Conservation (phyloP, 768 basidiomycete species). For the Panaeolus cyanescens region DNA sequence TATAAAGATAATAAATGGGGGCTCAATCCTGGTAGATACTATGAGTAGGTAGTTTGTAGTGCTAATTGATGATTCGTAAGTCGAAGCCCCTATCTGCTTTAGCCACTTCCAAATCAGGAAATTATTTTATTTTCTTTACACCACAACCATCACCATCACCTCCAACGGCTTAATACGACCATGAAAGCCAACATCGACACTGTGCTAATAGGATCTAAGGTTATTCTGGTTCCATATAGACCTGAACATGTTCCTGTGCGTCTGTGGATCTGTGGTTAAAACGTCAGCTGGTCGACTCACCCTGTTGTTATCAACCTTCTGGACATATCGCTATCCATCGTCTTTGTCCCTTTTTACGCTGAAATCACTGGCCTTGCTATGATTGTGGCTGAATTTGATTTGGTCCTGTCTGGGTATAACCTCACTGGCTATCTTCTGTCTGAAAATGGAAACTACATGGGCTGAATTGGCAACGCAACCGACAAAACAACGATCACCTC, state of each 20-base stretch:
- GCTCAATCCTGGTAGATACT: conserved; percentile 34
- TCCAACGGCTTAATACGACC: no score
- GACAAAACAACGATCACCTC: not conserved
- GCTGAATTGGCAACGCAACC: not conserved
- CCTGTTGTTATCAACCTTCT: not conserved
- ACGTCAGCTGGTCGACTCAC: not conserved
- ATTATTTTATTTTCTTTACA: not conserved
- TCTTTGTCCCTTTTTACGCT: no score
- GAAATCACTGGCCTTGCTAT: no score
- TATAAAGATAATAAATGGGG: conserved; percentile 37
- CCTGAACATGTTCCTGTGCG: conserved; percentile 52
- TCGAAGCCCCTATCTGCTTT: not conserved
- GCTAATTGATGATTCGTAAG: no score
- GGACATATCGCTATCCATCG: no score
- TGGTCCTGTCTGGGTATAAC: no score
- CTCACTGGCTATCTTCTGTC: no score
- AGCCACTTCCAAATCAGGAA: not conserved
- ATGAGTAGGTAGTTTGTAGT: conserved; percentile 19
- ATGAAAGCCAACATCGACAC: conserved; percentile 74
- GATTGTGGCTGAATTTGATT: no score
- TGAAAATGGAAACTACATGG: no score
- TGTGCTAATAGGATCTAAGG: conserved; percentile 62
- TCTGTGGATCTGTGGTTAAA: conserved; percentile 7
- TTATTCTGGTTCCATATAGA: conserved; percentile 83
- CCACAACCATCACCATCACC: not conserved